Conservation (phyloP, 345 rosid species). For the Citrus medica region DNA sequence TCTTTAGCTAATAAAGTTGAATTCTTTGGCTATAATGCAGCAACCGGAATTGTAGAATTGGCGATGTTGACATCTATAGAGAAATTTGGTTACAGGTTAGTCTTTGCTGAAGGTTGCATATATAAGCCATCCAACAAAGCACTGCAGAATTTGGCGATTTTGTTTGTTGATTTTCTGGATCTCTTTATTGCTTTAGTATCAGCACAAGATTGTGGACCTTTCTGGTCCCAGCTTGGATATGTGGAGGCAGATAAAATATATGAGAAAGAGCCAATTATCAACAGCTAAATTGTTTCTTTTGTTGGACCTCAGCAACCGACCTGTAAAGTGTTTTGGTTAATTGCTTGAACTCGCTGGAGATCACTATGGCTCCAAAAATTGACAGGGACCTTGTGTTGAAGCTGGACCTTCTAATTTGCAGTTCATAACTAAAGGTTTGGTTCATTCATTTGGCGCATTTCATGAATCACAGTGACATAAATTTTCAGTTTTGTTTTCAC, state of each 20-base stretch:
- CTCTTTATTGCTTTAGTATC: slow-evolving; percentile 9
- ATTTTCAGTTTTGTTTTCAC: not conserved
- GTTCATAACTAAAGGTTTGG: not conserved
- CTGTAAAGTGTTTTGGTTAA: not conserved
- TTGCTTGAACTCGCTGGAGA: slow-evolving; percentile 7
- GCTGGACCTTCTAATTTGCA: not conserved
- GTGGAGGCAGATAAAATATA: slow-evolving; percentile 7
- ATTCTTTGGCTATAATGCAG: slow-evolving; percentile 11
- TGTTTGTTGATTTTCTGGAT: slow-evolving; percentile 15
- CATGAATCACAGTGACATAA: not conserved
- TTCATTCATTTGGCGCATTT: slow-evolving; percentile 12
- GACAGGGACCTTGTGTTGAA: not conserved
- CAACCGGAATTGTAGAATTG: slow-evolving; percentile 8
- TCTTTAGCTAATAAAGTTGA: slow-evolving; percentile 3
- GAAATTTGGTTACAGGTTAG: slow-evolving; percentile 3
- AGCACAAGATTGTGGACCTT: slow-evolving; percentile 12
- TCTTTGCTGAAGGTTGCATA: not conserved
- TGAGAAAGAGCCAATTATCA: slow-evolving; percentile 4
- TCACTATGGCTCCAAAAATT: not conserved
- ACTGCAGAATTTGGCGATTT: slow-evolving; percentile 8
- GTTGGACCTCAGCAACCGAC: not conserved
- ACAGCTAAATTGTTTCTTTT: not conserved
- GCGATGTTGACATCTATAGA: slow-evolving; percentile 7
- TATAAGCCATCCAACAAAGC: slow-evolving; percentile 15
- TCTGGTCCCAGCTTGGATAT: slow-evolving; percentile 22